A percentile compares a stretch with the other conserved stretches of the same genome.
These are phyloP conservation scores for Orobanche coerulescens DNA, from an alignment of 257 asterid species.

Conservation along the genomic window DNA sequence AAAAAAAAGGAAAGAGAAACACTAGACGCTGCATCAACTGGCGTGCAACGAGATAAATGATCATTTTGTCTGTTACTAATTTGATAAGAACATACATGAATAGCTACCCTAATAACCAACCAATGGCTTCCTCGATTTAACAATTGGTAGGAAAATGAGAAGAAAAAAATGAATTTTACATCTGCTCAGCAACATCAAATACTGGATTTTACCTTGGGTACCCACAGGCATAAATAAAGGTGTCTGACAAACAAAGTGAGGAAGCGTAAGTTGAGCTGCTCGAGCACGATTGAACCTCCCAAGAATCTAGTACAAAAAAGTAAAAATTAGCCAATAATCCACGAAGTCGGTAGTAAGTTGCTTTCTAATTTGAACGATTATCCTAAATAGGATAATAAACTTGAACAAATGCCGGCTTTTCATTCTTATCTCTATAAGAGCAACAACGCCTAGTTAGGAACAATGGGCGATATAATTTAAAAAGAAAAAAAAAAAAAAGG, in stretches of 20 bases:
- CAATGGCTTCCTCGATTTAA: neutral
- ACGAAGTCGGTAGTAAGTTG: neutral
- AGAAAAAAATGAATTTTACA: neutral
- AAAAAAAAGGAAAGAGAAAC: neutral
- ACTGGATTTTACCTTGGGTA: conserved; percentile 66
- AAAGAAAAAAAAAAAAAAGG: neutral
- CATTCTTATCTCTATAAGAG: neutral
- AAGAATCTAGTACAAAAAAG: conserved; percentile 48
- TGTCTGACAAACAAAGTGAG: conserved; percentile 77
- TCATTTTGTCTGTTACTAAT: neutral
- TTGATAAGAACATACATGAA: neutral
- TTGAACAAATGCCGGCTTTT: neutral
- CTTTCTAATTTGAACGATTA: neutral
- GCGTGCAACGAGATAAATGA: neutral
- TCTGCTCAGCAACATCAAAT: conserved; percentile 2
- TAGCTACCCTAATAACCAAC: neutral
- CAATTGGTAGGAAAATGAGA: neutral
- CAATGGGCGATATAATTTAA: neutral
- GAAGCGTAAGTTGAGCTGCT: conserved; percentile 83
- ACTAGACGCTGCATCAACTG: neutral
- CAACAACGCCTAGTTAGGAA: neutral
- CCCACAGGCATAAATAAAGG: conserved; percentile 99
- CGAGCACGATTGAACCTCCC: conserved; percentile 97
- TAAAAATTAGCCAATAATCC: neutral
- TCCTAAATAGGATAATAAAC: neutral